Percentiles rank a stretch among this genome's conserved stretches.
These are phyloP conservation scores for Vittaforma corneae DNA, from an alignment of 371 early-diverging fungal species.

Conservation along the genomic window DNA sequence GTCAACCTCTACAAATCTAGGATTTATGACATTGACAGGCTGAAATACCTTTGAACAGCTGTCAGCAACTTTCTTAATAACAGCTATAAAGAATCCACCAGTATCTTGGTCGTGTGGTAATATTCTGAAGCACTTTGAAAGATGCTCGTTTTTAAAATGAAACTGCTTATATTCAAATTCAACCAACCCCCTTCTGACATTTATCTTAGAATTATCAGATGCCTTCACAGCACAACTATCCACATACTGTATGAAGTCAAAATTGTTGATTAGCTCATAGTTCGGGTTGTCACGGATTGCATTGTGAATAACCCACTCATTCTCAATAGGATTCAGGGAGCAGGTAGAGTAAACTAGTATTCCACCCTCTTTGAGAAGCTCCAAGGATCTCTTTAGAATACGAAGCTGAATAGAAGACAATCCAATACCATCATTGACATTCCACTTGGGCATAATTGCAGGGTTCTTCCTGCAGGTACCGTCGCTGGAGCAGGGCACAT, in stretches of 20 bases:
- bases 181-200: conserved; percentile 56
- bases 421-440: conserved; percentile 63
- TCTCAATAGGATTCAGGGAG: conserved; percentile 76
- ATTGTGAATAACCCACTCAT: conserved; percentile 56
- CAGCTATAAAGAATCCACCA: conserved; percentile 96
- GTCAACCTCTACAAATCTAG: background rate
- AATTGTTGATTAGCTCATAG: conserved; percentile 38
- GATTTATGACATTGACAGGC: background rate
- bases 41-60: background rate
- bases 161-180: conserved; percentile 59
- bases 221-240: conserved; percentile 66
- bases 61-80: conserved; percentile 60
- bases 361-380: conserved; percentile 77
- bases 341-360: conserved; percentile 95
- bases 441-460: conserved; percentile 76
- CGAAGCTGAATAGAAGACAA: conserved; percentile 74
- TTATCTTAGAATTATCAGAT: conserved; percentile 58
- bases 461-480: conserved; percentile 92
- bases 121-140: conserved; percentile 78
- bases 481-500: conserved; percentile 90
- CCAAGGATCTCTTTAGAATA: conserved; percentile 73
- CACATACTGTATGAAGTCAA: background rate
- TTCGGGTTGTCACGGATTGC: conserved; percentile 29
- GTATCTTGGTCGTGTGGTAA: conserved; percentile 89
- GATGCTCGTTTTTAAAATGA: conserved; percentile 61